Evolutionary conservation across 257 asterid species (phyloP), one percentile per base, ranked within the genome.

Genomic region (Lantana camara): DNA sequence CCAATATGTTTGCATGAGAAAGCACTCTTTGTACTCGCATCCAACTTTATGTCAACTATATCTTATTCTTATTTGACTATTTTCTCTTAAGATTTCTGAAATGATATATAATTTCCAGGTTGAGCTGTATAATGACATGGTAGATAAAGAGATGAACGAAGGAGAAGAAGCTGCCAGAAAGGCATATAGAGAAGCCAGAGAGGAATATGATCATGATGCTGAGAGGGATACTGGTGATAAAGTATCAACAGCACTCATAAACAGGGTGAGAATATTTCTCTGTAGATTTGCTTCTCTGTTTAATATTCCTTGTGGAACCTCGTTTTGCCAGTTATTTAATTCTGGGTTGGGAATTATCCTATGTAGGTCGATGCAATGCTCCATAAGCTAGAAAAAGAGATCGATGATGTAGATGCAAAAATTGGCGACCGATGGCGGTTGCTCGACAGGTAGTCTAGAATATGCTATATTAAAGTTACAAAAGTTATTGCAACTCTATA

Each of bases 331-430:
- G 64, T 71, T 45, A 60, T 47, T 45, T 17, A 66, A 20, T 60
- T 57, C 52, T 75, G 48, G 48, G 35, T 44, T 32, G 65, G 60
- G 65, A 52, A 56, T 42, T 73, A 66, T 48, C 60, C 17, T 45
- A 44, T 56, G 64, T 75, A 94, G 98, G 98, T 94, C 75, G 99
- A 90, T 79, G 87, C 85, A 47, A 94, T 94, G 98, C 96, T 94
- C 55, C 96, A 94, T 38, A 94, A 88, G 71, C 96, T 94, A 73
- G 99, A 94, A 75, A 88, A 90, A 79, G 98, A 94, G 72, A 94
- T 94, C 54, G 98, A 94, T 78, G 93, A 86, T 5, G 99, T 94
- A 64, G 98, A 94, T 82, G 93, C 90, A 4, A 85, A 86, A 77
- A 94, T 94, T 73, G 99, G 98, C 19, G 87, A 94, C 41, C 79